These are phyloP conservation scores for Aspergillus phoenicis DNA, from an alignment of 2,329 filamentous ascomycete genomes.

Conservation along the genomic window DNA sequence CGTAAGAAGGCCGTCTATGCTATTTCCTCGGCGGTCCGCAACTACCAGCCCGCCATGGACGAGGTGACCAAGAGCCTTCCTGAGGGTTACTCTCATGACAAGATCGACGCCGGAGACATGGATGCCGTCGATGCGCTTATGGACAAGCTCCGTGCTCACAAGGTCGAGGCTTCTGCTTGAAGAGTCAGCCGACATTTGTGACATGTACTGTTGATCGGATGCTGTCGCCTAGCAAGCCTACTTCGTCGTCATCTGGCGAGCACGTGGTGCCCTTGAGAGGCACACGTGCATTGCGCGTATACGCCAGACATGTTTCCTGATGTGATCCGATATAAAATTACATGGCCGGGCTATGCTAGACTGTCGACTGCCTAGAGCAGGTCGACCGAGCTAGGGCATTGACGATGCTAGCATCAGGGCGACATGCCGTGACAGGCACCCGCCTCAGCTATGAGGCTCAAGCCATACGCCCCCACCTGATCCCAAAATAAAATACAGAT, in stretches of 20 bases:
- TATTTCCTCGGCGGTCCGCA: slow-evolving; percentile 80
- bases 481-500: neutral
- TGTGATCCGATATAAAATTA: too few species aligned
- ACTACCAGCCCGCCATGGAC: slow-evolving; percentile 77
- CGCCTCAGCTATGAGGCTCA: neutral
- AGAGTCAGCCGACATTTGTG: neutral
- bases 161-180: slow-evolving; percentile 32
- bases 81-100: slow-evolving; percentile 59
- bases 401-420: neutral
- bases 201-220: neutral
- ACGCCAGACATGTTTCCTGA: too few species aligned
- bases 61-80: slow-evolving; percentile 68
- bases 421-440: neutral
- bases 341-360: too few species aligned
- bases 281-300: neutral
- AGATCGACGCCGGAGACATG: slow-evolving; percentile 85
- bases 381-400: too few species aligned
- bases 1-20: slow-evolving; percentile 88
- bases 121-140: slow-evolving; percentile 78
- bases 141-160: slow-evolving; percentile 60
- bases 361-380: too few species aligned
- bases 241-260: neutral
- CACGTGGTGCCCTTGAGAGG: neutral
- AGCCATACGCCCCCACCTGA: neutral
- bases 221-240: neutral